Evolutionary conservation across 495 filamentous ascomycete species (phyloP).

Genomic region (Tuber magnatum): DNA sequence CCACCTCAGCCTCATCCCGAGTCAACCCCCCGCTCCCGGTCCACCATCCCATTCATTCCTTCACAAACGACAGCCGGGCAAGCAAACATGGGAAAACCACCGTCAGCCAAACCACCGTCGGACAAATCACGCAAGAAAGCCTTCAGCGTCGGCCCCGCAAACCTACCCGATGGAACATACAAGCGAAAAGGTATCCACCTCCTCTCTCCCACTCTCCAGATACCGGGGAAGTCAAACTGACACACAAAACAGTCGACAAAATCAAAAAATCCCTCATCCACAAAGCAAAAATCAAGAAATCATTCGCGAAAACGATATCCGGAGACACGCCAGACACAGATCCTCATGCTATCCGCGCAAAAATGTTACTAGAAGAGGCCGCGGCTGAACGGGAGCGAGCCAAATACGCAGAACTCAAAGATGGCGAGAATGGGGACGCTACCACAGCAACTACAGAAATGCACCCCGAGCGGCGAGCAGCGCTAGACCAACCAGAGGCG

Average conservation of each 20-base stretch:
- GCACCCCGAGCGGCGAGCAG: slow-evolving; percentile 65
- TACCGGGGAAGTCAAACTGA: slow-evolving; percentile 14
- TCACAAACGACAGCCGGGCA: neutral
- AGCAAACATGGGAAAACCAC: slow-evolving; percentile 30
- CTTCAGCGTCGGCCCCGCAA: slow-evolving; percentile 79
- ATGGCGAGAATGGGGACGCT: slow-evolving; percentile 31
- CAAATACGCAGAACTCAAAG: slow-evolving; percentile 11
- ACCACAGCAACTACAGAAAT: slow-evolving; percentile 48
- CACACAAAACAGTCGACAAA: slow-evolving; percentile 61
- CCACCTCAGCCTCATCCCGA: neutral
- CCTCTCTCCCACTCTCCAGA: neutral
- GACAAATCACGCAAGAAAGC: slow-evolving; percentile 51
- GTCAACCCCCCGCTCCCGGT: neutral
- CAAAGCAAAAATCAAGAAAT: slow-evolving; percentile 89
- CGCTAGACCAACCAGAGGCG: slow-evolving; percentile 50
- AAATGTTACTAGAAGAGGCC: slow-evolving; percentile 38
- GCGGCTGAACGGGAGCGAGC: slow-evolving; percentile 28
- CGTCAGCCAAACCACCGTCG: slow-evolving; percentile 24
- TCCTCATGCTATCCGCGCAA: slow-evolving; percentile 30
- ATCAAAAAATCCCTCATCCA: slow-evolving; percentile 86
- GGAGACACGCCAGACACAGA: slow-evolving; percentile 38
- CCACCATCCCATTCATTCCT: neutral
- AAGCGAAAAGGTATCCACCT: slow-evolving; percentile 70
- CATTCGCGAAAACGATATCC: slow-evolving; percentile 65
- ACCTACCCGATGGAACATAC: slow-evolving; percentile 87